These are phyloP conservation scores for Moricandia arvensis DNA, from an alignment of 345 rosid species.

Conservation along the genomic window DNA sequence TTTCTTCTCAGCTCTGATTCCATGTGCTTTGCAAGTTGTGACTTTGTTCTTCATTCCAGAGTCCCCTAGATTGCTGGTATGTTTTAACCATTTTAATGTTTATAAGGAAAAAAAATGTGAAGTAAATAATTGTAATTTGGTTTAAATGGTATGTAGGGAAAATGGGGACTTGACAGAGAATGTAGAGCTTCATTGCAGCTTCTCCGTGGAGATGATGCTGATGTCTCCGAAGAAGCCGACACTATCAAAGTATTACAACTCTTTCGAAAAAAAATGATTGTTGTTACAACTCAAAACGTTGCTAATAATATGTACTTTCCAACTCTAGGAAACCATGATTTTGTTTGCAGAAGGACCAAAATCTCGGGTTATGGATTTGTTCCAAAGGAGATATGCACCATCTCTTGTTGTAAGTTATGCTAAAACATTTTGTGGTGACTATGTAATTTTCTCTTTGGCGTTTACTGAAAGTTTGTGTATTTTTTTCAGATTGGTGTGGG, in stretches of 20 bases:
- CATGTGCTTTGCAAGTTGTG: slow-evolving; percentile 42
- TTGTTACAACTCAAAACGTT: neutral
- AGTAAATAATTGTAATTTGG: neutral
- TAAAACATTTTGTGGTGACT: neutral
- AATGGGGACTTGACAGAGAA: slow-evolving; percentile 48
- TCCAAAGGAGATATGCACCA: slow-evolving; percentile 49
- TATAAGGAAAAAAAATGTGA: neutral
- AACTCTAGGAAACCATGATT: slow-evolving; percentile 38
- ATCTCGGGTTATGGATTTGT: slow-evolving; percentile 38
- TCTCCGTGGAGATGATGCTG: slow-evolving; percentile 53
- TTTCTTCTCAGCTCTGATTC: slow-evolving; percentile 33
- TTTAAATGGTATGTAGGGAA: slow-evolving; percentile 36
- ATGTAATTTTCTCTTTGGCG: neutral
- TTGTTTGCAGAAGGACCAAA: slow-evolving; percentile 33
- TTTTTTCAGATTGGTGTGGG: slow-evolving; percentile 50
- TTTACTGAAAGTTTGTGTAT: slow-evolving; percentile 38
- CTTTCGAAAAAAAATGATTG: neutral
- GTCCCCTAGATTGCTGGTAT: slow-evolving; percentile 56
- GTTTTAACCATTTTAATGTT: neutral
- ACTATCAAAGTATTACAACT: slow-evolving; percentile 44
- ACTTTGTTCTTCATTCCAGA: slow-evolving; percentile 55
- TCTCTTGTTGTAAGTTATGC: slow-evolving; percentile 42
- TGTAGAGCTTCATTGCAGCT: slow-evolving; percentile 48
- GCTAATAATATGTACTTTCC: neutral
- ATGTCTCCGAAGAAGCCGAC: slow-evolving; percentile 54